A percentile compares a stretch with the other conserved stretches of the same genome.
phyloP scores from a whole-genome alignment of 331 rosid species.

The Cucumis variabilis region DNA sequence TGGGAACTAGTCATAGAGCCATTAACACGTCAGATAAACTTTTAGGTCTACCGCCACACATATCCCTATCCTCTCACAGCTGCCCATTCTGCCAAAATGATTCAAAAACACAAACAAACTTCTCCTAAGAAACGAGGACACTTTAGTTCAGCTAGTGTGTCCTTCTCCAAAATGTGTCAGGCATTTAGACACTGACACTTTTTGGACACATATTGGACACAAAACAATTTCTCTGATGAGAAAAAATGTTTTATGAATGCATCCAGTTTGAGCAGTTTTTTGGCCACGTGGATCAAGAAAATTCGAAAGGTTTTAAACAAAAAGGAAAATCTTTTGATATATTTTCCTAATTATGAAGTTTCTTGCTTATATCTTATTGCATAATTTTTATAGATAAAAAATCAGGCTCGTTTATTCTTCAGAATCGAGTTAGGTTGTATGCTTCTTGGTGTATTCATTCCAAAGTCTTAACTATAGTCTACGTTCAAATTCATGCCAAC shows the following conservation, averaged over 20 bases:
- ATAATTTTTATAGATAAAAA: background rate
- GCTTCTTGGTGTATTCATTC: slow-evolving; percentile 3
- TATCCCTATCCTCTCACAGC: background rate
- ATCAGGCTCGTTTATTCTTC: background rate
- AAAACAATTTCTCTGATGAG: background rate
- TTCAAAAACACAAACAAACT: background rate
- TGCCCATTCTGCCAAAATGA: background rate
- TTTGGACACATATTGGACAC: too few species aligned
- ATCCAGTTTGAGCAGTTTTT: background rate
- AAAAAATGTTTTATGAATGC: background rate
- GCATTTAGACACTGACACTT: too few species aligned
- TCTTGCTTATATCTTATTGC: background rate
- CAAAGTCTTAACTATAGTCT: background rate
- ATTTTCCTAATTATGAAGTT: background rate
- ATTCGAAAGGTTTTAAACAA: background rate
- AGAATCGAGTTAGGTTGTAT: background rate
- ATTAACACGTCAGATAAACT: background rate
- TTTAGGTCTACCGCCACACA: background rate
- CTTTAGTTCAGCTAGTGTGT: too few species aligned
- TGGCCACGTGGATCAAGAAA: background rate
- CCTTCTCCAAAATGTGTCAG: too few species aligned
- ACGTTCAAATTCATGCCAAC: background rate
- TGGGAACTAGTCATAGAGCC: background rate
- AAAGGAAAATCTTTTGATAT: background rate
- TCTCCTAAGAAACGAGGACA: too few species aligned